A percentile compares a stretch with the other conserved stretches of the same genome.
These are phyloP conservation scores for Grifola frondosa DNA, from an alignment of 1,284 basidiomycete genomes.

Conservation along the genomic window DNA sequence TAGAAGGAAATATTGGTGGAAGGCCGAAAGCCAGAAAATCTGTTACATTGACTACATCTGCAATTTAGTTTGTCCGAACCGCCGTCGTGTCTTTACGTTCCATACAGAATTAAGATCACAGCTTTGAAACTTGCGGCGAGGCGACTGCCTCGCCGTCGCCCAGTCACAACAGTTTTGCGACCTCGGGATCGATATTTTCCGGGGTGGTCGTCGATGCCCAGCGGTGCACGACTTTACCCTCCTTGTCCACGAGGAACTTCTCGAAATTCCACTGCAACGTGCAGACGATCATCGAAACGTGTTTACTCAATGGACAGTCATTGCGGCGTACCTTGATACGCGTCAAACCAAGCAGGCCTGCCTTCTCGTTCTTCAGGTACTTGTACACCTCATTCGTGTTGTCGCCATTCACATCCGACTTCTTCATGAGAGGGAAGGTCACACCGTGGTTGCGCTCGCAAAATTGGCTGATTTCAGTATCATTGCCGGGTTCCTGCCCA, in stretches of 20 bases:
- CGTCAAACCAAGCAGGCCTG: constrained; percentile 70
- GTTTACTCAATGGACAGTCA: not conserved
- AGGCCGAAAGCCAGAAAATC: no score
- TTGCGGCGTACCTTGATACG: constrained; percentile 68
- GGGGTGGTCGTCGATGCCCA: constrained; percentile 83
- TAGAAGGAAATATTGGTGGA: no score
- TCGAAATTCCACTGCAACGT: constrained; percentile 74
- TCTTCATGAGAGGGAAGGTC: constrained; percentile 82
- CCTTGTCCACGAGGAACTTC: constrained; percentile 70
- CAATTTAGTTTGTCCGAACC: no score
- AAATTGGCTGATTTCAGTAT: constrained; percentile 67
- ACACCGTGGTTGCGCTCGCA: constrained; percentile 80
- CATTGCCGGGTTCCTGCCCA: constrained; percentile 74
- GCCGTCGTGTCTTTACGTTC: no score
- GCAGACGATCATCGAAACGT: not conserved
- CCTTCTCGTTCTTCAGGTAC: constrained; percentile 81
- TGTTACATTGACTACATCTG: no score
- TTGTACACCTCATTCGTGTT: constrained; percentile 79
- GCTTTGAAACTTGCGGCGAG: no score
- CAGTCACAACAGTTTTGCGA: constrained; percentile 57
- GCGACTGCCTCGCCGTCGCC: not conserved
- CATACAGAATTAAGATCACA: no score
- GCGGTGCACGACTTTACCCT: constrained; percentile 74
- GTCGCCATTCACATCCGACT: constrained; percentile 91
- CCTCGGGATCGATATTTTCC: constrained; percentile 59